Conservation (phyloP, 176 grass and related monocot genomes). For the Aegilops bicornis region DNA sequence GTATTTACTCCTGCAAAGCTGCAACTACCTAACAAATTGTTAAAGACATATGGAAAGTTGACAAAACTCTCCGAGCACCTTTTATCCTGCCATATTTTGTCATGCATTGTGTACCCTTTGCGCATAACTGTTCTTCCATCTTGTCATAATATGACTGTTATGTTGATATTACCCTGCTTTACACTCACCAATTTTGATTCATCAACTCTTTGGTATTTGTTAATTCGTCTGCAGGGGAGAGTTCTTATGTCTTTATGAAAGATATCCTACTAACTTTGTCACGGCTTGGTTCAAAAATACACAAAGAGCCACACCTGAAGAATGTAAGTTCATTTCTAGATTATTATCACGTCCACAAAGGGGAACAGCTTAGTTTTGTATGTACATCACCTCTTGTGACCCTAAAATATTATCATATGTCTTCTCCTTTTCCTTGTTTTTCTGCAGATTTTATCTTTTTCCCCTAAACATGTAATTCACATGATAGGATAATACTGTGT, state of each 20-base stretch:
- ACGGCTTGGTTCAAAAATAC: constrained; percentile 31
- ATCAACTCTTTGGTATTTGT: constrained; percentile 2
- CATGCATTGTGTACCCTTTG: constrained; percentile 14
- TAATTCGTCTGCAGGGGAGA: constrained; percentile 49
- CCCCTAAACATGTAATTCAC: not conserved
- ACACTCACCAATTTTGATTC: not conserved
- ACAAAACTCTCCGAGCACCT: not conserved
- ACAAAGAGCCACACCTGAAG: constrained; percentile 43
- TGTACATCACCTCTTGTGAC: not conserved
- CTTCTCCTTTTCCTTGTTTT: not conserved
- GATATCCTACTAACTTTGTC: constrained; percentile 75
- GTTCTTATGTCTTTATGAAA: constrained; percentile 79
- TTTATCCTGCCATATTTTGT: not conserved
- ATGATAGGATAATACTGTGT: not conserved
- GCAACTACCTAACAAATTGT: not conserved
- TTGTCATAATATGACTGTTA: not conserved
- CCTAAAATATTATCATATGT: not conserved
- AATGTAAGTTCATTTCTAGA: constrained; percentile 60
- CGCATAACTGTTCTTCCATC: not conserved
- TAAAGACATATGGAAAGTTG: not conserved
- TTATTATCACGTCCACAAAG: not conserved
- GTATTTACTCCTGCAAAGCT: not conserved
- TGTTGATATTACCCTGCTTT: not conserved
- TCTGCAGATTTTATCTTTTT: not conserved
- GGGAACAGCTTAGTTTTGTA: not conserved